Percentiles rank a stretch among this genome's conserved stretches.
phyloP scores from a whole-genome alignment of 192 early-diverging fungal species.

The Geosiphon pyriformis region DNA sequence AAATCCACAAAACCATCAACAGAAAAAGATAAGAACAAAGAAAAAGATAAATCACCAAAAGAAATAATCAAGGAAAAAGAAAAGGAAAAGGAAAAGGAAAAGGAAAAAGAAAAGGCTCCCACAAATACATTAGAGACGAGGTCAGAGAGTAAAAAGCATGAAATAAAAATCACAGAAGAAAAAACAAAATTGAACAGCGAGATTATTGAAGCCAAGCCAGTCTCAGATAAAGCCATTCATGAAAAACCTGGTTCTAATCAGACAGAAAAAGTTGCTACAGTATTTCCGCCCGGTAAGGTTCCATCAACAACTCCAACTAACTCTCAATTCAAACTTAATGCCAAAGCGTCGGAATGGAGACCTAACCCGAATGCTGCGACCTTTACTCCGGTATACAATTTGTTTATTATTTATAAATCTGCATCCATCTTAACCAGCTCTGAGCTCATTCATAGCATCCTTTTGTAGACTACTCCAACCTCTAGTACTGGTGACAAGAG shows the following conservation, averaged over 20 bases:
- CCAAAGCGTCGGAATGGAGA: constrained; percentile 72
- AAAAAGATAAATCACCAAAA: not conserved
- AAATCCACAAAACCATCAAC: constrained; percentile 3
- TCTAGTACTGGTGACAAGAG: constrained; percentile 19
- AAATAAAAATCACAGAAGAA: constrained; percentile 17
- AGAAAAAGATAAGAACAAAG: constrained; percentile 15
- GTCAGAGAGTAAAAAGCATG: not conserved
- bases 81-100: constrained; percentile 27
- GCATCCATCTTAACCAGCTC: too few relatives aligned
- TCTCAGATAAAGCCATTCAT: not conserved
- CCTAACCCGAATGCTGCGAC: constrained; percentile 63
- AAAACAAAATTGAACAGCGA: constrained; percentile 12
- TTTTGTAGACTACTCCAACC: constrained; percentile 7
- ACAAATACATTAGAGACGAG: constrained; percentile 4
- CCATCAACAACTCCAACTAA: constrained; percentile 1
- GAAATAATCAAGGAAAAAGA: constrained; percentile 18
- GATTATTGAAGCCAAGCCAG: not conserved
- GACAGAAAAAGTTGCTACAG: constrained; percentile 23
- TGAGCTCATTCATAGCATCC: too few relatives aligned
- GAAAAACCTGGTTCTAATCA: constrained; percentile 21
- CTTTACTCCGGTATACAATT: constrained; percentile 60
- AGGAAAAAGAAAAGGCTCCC: constrained; percentile 20
- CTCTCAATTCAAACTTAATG: constrained; percentile 59
- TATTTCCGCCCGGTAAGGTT: not conserved
- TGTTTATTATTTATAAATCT: constrained; percentile 20